Evolutionary conservation across 345 rosid genomes (phyloP).

Genomic region (Arabidopsis suecica): DNA sequence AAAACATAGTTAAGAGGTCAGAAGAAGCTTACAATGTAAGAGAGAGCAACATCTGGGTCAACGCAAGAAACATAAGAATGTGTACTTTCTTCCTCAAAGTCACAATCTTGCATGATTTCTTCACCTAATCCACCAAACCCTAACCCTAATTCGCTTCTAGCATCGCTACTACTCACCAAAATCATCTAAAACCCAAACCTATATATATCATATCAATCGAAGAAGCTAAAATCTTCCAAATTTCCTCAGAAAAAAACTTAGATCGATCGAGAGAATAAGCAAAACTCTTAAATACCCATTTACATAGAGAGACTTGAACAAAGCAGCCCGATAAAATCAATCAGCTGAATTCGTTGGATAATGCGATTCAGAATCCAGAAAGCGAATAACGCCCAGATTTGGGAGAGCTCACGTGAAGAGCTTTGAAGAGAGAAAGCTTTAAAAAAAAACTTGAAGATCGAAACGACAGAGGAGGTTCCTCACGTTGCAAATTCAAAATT

Average conservation of each 20-base stretch:
- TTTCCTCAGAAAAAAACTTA: constrained; percentile 27
- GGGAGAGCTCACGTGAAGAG: constrained; percentile 27
- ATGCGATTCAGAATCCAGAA: constrained; percentile 46
- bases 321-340: constrained; percentile 37
- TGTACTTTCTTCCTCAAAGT: constrained; percentile 73
- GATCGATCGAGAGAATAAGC: constrained; percentile 22
- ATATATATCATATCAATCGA: constrained; percentile 34
- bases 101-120: constrained; percentile 61
- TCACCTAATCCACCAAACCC: constrained; percentile 51
- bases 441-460: constrained; percentile 21
- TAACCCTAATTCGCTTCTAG: constrained; percentile 53
- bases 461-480: constrained; percentile 4
- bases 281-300: constrained; percentile 35
- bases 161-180: constrained; percentile 59
- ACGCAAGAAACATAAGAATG: constrained; percentile 58
- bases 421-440: neutral
- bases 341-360: constrained; percentile 44
- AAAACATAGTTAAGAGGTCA: constrained; percentile 13
- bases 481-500: constrained; percentile 36
- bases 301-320: neutral
- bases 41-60: constrained; percentile 79
- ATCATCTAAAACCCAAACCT: constrained; percentile 47
- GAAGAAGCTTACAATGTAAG: constrained; percentile 68
- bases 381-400: neutral
- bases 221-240: constrained; percentile 18